Evolutionary conservation across 176 grass and related monocot species (phyloP).

Genomic region (Paspalum notatum): DNA sequence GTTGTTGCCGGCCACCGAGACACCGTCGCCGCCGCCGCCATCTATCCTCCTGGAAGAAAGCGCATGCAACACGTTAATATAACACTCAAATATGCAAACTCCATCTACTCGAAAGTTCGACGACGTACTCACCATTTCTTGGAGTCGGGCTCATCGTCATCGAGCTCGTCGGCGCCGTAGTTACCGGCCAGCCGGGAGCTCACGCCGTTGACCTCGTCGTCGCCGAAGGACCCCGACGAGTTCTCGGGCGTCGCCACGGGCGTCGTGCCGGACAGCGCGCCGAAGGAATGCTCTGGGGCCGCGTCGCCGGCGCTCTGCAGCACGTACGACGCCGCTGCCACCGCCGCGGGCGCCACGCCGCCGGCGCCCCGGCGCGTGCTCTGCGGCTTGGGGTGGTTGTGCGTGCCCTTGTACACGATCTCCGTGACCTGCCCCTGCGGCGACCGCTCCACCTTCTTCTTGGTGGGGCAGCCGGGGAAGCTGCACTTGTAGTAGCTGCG

Average conservation of each 20-base stretch:
- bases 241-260: constrained; percentile 69
- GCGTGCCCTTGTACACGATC: constrained; percentile 91
- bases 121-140: constrained; percentile 58
- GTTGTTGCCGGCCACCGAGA: constrained; percentile 40
- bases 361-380: constrained; percentile 46
- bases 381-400: constrained; percentile 83
- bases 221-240: constrained; percentile 74
- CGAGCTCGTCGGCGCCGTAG: not conserved
- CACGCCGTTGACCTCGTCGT: constrained; percentile 68
- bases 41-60: constrained; percentile 55
- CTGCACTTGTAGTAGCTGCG: constrained; percentile 99
- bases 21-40: constrained; percentile 44
- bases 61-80: not conserved
- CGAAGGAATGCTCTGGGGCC: constrained; percentile 34
- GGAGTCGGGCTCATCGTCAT: constrained; percentile 56
- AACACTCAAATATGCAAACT: not conserved
- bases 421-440: constrained; percentile 82
- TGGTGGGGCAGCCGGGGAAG: constrained; percentile 77
- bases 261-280: constrained; percentile 48
- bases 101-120: not conserved
- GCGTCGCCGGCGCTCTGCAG: constrained; percentile 15
- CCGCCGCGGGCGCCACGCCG: not conserved
- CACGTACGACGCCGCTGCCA: constrained; percentile 26
- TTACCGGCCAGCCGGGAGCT: constrained; percentile 44
- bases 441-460: constrained; percentile 95